phyloP scores from a whole-genome alignment of 2,329 filamentous ascomycete species.

The Coniochaeta pulveracea region DNA sequence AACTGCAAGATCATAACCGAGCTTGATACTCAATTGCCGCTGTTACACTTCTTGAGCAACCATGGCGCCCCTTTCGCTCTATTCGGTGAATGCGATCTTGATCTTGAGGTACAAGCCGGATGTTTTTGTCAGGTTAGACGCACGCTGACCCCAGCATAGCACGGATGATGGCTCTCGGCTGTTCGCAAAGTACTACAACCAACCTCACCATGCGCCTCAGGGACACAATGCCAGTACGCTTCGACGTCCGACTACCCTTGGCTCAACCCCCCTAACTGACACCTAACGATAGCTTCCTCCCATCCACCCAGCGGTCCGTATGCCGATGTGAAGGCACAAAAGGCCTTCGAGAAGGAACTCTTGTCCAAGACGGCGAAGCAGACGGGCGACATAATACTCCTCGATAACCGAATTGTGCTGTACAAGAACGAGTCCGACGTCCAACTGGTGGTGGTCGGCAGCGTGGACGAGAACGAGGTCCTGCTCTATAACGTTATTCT shows the following conservation, averaged over 20 bases:
- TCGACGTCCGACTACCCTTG: constrained; percentile 10
- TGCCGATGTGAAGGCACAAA: constrained; percentile 83
- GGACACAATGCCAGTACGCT: constrained; percentile 14
- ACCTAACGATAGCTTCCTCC: constrained; percentile 36
- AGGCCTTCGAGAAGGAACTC: constrained; percentile 91
- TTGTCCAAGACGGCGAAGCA: constrained; percentile 94
- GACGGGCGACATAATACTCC: constrained; percentile 90
- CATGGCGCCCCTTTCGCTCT: too few species aligned
- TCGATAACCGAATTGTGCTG: constrained; percentile 90
- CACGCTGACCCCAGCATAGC: too few species aligned
- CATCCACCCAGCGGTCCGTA: constrained; percentile 55
- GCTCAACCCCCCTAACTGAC: constrained; percentile 3
- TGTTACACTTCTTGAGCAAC: too few species aligned
- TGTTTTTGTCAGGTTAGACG: too few species aligned
- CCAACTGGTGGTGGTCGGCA: constrained; percentile 88
- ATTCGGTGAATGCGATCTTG: constrained; percentile 15
- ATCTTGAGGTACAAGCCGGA: too few species aligned
- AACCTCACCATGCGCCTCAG: constrained; percentile 40
- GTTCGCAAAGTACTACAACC: constrained; percentile 84
- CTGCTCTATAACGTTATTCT: constrained; percentile 90
- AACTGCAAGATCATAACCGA: too few species aligned
- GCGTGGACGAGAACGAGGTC: constrained; percentile 91
- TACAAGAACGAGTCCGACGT: constrained; percentile 98
- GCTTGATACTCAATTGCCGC: too few species aligned
- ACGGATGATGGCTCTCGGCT: constrained; percentile 84